Conservation (phyloP, 345 rosid species). For the Passiflora organensis region DNA sequence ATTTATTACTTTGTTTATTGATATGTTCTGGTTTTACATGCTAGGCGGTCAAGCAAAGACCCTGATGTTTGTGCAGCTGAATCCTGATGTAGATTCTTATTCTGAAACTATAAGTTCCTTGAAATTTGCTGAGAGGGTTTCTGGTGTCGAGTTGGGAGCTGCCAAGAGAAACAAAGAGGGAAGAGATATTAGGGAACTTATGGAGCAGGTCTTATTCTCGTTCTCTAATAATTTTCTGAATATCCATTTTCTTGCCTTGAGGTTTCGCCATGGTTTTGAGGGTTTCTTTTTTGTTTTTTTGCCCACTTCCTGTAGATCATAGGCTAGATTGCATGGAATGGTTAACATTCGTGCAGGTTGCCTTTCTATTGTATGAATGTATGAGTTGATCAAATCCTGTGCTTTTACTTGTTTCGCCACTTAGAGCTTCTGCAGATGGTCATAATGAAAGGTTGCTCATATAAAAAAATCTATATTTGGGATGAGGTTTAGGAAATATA, state of each 20-base stretch:
- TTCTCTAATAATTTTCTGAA: not conserved
- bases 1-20: constrained; percentile 3
- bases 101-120: constrained; percentile 88
- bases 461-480: not conserved
- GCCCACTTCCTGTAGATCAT: too few relatives aligned
- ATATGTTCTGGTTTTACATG: constrained; percentile 10
- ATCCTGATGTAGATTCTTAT: constrained; percentile 86
- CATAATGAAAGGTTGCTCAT: not conserved
- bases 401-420: not conserved
- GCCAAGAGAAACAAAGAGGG: constrained; percentile 91
- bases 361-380: not conserved
- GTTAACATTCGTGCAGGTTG: not conserved
- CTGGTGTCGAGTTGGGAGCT: constrained; percentile 96
- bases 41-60: constrained; percentile 98
- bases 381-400: not conserved
- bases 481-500: not conserved
- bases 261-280: too few relatives aligned
- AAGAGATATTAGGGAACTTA: constrained; percentile 76
- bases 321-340: too few relatives aligned
- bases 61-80: constrained; percentile 94
- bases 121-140: constrained; percentile 94
- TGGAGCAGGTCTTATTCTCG: constrained; percentile 59
- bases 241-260: too few relatives aligned
- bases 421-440: not conserved
- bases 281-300: too few relatives aligned